Evolutionary conservation across 495 filamentous ascomycete genomes (phyloP).

Genomic region (Xylaria curta): DNA sequence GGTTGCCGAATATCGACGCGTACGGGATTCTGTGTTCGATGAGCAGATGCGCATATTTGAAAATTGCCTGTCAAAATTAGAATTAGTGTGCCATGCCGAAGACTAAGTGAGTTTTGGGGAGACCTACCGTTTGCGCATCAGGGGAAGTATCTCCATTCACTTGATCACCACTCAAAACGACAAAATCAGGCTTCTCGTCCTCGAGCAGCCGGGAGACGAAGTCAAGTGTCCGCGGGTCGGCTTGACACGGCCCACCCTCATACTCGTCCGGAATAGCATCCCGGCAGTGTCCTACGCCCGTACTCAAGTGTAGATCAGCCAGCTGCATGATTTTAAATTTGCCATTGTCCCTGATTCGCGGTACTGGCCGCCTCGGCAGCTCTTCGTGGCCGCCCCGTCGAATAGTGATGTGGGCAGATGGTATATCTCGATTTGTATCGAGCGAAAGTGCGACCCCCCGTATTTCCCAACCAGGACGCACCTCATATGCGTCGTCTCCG

Average conservation of each 20-base stretch:
- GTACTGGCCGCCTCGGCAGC: conserved; percentile 69
- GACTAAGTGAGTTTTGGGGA: not conserved
- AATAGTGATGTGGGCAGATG: conserved; percentile 74
- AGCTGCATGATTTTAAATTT: conserved; percentile 97
- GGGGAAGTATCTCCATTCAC: conserved; percentile 92
- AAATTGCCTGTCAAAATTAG: conserved; percentile 67
- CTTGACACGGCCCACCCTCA: conserved; percentile 81
- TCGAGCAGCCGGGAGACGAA: conserved; percentile 84
- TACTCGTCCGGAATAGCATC: conserved; percentile 77
- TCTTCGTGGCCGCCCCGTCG: conserved; percentile 70
- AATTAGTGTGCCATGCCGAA: not conserved
- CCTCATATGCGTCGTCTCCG: conserved; percentile 91
- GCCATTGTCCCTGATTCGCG: conserved; percentile 82
- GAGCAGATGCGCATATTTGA: conserved; percentile 89
- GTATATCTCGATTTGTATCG: conserved; percentile 63
- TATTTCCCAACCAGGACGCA: conserved; percentile 80
- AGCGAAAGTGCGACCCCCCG: conserved; percentile 72
- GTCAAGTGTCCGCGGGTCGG: conserved; percentile 88
- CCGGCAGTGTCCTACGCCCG: conserved; percentile 82
- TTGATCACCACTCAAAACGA: conserved; percentile 90
- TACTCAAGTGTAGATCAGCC: conserved; percentile 89
- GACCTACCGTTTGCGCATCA: conserved; percentile 76
- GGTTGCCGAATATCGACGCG: conserved; percentile 94
- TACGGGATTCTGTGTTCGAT: conserved; percentile 89
- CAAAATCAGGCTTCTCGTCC: conserved; percentile 89